Evolutionary conservation across 495 filamentous ascomycete species (phyloP).

Genomic region (Penicillium turbatum): DNA sequence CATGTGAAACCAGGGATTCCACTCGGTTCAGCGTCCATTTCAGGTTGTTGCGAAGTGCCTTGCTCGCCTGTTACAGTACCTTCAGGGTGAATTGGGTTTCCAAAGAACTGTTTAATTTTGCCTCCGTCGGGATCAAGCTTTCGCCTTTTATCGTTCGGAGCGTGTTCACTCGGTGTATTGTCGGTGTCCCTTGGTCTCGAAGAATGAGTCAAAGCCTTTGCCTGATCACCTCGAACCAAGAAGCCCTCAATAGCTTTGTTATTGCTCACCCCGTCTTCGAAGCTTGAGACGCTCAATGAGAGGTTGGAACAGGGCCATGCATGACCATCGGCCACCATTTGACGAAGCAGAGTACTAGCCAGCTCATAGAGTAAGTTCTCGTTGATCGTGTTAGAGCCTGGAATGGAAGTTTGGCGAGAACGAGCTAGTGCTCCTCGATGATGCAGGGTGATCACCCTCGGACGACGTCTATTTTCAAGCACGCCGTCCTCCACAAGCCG

Average conservation of each 20-base stretch:
- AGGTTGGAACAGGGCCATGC: conserved; percentile 87
- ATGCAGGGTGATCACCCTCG: conserved; percentile 78
- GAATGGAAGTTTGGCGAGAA: conserved; percentile 71
- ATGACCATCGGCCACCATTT: conserved; percentile 69
- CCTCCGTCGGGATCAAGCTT: conserved; percentile 26
- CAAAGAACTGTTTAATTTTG: conserved; percentile 36
- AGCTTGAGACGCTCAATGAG: conserved; percentile 78
- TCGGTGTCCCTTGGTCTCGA: conserved; percentile 14
- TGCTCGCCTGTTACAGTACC: conserved; percentile 9
- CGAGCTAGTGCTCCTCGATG: conserved; percentile 67
- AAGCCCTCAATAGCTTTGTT: conserved; percentile 86
- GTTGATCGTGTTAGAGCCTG: conserved; percentile 65
- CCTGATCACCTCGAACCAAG: conserved; percentile 72
- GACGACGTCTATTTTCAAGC: conserved; percentile 80
- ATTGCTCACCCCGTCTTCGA: conserved; percentile 78
- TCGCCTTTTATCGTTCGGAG: conserved; percentile 29
- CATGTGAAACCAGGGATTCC: conserved; percentile 43
- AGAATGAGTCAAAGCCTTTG: conserved; percentile 44
- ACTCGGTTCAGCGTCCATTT: not conserved
- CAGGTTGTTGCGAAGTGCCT: not conserved
- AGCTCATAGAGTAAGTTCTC: conserved; percentile 72
- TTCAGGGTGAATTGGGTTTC: conserved; percentile 15
- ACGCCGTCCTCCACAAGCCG: conserved; percentile 90
- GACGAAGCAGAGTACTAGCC: conserved; percentile 68
- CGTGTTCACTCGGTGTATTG: not conserved